Evolutionary conservation across 1,139 yeast species (phyloP).

Genomic region (Candida tetrigidarum): DNA sequence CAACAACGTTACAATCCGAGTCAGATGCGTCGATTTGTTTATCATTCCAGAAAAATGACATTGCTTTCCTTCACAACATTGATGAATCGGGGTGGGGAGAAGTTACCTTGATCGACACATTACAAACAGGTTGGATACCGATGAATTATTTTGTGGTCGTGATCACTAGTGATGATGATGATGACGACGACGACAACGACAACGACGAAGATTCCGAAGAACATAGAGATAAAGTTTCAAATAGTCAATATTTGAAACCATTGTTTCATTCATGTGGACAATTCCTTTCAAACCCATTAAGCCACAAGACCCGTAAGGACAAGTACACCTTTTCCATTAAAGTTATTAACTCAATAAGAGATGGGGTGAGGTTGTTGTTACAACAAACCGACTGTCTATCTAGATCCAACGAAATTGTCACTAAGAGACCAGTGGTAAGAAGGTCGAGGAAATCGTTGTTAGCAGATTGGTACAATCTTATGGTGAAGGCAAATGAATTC

Average conservation of each 20-base stretch:
- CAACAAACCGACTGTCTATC: slow-evolving; percentile 86
- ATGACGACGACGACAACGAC: slow-evolving; percentile 23
- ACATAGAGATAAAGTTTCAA: slow-evolving; percentile 31
- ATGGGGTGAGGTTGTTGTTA: slow-evolving; percentile 79
- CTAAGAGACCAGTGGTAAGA: slow-evolving; percentile 68
- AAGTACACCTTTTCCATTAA: slow-evolving; percentile 50
- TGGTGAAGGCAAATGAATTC: slow-evolving; percentile 84
- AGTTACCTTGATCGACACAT: slow-evolving; percentile 73
- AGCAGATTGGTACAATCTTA: slow-evolving; percentile 90
- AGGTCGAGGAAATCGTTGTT: slow-evolving; percentile 77
- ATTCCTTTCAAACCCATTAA: slow-evolving; percentile 72
- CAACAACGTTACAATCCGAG: slow-evolving; percentile 64
- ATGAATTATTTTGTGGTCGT: slow-evolving; percentile 84
- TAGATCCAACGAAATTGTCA: slow-evolving; percentile 78
- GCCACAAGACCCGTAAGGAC: slow-evolving; percentile 45
- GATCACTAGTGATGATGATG: slow-evolving; percentile 33
- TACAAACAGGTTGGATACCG: slow-evolving; percentile 95
- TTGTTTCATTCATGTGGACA: slow-evolving; percentile 76
- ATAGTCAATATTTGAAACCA: slow-evolving; percentile 55
- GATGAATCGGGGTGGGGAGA: slow-evolving; percentile 99
- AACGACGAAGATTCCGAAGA: slow-evolving; percentile 23
- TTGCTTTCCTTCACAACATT: slow-evolving; percentile 85
- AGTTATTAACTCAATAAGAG: slow-evolving; percentile 58
- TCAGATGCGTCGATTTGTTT: slow-evolving; percentile 81
- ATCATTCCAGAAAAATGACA: slow-evolving; percentile 77